Percentiles rank a stretch among this genome's conserved stretches.
Evolutionary conservation across 2,329 filamentous ascomycete genomes (phyloP).

Genomic region (Aspergillus candidus): DNA sequence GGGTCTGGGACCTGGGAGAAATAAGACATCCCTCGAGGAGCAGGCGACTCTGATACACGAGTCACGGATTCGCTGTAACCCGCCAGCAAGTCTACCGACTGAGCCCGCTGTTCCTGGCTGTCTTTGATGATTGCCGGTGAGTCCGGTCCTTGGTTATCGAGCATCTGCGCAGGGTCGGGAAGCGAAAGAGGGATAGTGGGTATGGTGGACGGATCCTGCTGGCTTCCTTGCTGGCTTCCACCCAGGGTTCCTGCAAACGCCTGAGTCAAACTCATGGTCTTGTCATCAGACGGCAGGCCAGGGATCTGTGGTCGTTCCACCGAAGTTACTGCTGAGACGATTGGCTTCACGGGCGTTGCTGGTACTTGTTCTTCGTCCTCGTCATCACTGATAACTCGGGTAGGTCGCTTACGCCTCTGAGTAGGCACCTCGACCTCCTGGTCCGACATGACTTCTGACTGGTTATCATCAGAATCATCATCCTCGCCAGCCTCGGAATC

Average conservation of each 20-base stretch:
- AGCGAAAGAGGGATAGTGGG: constrained; percentile 39
- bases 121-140: constrained; percentile 57
- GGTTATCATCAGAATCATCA: constrained; percentile 34
- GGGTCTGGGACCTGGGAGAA: constrained; percentile 64
- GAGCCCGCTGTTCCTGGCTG: constrained; percentile 45
- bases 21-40: constrained; percentile 49
- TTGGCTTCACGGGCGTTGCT: constrained; percentile 28
- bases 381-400: constrained; percentile 61
- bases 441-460: constrained; percentile 27
- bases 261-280: constrained; percentile 68
- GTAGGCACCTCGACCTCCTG: constrained; percentile 45
- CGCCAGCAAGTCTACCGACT: constrained; percentile 41
- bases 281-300: constrained; percentile 50
- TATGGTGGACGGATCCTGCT: constrained; percentile 48
- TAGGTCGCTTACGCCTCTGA: constrained; percentile 45
- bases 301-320: constrained; percentile 56
- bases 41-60: constrained; percentile 33
- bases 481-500: constrained; percentile 37
- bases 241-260: constrained; percentile 90
- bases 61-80: constrained; percentile 29
- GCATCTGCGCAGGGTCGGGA: constrained; percentile 52
- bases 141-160: constrained; percentile 55
- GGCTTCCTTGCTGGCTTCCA: constrained; percentile 43
- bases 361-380: constrained; percentile 46
- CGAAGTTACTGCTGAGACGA: constrained; percentile 22